These are phyloP conservation scores for Globisporangium paroecandrum DNA, from an alignment of 352 stramenopile species.

Conservation along the genomic window DNA sequence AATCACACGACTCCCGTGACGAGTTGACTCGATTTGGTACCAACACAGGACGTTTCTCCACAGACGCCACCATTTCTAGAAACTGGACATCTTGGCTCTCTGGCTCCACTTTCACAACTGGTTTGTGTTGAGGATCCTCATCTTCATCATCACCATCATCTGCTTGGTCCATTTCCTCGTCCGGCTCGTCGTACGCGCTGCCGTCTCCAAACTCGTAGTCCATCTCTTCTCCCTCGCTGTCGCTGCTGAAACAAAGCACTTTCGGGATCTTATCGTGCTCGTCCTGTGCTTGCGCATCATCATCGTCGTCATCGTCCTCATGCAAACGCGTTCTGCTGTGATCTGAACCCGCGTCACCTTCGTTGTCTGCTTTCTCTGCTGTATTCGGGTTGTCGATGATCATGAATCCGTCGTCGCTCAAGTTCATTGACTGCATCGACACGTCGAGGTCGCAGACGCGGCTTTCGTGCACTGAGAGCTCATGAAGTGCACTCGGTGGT, in stretches of 20 bases:
- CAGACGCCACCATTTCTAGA: not conserved
- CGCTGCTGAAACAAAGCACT: conserved; percentile 38
- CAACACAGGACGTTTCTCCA: not conserved
- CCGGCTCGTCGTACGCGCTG: conserved; percentile 1
- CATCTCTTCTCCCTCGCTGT: conserved; percentile 32
- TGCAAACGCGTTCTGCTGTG: conserved; percentile 13
- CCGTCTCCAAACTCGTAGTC: conserved; percentile 17
- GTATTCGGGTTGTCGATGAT: conserved; percentile 8
- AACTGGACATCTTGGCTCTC: conserved; percentile 7
- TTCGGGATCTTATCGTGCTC: conserved; percentile 31
- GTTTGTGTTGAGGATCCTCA: conserved; percentile 3
- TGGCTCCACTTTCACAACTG: conserved; percentile 14
- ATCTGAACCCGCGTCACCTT: not conserved
- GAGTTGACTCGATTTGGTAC: conserved; percentile 1
- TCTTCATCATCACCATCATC: not conserved
- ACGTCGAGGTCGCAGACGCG: conserved; percentile 40
- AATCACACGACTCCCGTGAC: conserved; percentile 13
- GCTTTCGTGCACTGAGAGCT: conserved; percentile 7
- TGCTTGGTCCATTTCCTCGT: conserved; percentile 14
- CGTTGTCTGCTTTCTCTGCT: not conserved
- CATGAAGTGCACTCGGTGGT: not conserved
- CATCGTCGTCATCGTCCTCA: conserved; percentile 25
- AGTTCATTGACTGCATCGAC: conserved; percentile 71
- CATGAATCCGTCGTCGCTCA: conserved; percentile 44
- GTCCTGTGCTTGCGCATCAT: conserved; percentile 20